A percentile compares a stretch with the other conserved stretches of the same genome.
These are phyloP conservation scores for Oryza glaberrima DNA, from an alignment of 176 grass and related monocot species.

Conservation along the genomic window DNA sequence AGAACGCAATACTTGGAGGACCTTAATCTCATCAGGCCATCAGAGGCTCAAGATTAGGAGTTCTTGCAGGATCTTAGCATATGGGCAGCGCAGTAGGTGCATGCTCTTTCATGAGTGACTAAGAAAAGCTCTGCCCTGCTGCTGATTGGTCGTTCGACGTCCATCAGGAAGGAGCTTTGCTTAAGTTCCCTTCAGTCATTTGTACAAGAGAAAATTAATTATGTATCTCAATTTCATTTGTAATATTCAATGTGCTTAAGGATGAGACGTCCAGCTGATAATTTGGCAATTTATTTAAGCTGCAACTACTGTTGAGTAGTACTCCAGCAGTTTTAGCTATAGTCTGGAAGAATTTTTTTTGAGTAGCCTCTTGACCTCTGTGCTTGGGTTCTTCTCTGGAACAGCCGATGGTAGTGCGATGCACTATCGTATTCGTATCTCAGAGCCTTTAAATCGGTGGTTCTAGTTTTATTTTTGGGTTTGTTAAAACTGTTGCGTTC, in stretches of 20 bases:
- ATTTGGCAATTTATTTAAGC: background rate
- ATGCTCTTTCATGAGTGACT: background rate
- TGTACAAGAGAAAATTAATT: background rate
- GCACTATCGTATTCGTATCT: no score
- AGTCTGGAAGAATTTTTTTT: no score
- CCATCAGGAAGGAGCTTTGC: background rate
- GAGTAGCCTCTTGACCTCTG: no score
- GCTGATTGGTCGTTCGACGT: background rate
- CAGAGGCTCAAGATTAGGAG: background rate
- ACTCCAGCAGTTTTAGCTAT: no score
- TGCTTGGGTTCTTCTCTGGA: no score
- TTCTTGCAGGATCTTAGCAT: background rate
- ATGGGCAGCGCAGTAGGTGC: background rate
- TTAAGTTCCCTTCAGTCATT: background rate
- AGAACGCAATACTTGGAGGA: constrained; percentile 87
- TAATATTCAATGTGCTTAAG: background rate
- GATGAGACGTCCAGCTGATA: background rate
- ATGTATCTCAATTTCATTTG: background rate
- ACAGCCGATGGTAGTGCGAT: no score
- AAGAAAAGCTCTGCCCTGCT: background rate
- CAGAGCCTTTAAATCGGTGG: no score
- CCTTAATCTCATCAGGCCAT: constrained; percentile 43
- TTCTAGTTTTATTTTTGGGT: no score
- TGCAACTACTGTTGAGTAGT: no score
- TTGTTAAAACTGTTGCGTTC: no score